These are phyloP conservation scores for Trypanosoma melophagium DNA, from an alignment of 208 protist species.

Conservation along the genomic window DNA sequence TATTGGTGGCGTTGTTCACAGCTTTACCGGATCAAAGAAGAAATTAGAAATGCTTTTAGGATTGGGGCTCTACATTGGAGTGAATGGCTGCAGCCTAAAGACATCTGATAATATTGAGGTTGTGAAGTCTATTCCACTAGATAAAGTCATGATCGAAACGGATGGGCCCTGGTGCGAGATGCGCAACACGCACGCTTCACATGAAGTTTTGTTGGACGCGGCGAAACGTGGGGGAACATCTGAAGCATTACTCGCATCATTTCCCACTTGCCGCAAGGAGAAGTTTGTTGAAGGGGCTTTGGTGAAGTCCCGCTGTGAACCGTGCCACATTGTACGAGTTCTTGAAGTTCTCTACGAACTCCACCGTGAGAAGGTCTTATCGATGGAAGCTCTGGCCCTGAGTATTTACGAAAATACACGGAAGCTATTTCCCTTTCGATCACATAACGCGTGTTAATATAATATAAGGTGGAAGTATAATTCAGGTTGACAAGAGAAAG, in stretches of 20 bases:
- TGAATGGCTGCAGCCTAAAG: constrained; percentile 95
- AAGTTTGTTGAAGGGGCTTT: constrained; percentile 59
- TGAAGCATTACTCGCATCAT: constrained; percentile 37
- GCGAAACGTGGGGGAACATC: constrained; percentile 34
- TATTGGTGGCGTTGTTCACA: constrained; percentile 92
- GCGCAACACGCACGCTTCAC: constrained; percentile 86
- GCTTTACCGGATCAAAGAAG: constrained; percentile 89
- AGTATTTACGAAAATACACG: constrained; percentile 54
- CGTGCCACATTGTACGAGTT: constrained; percentile 60
- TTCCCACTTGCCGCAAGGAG: constrained; percentile 59
- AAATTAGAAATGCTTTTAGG: constrained; percentile 80
- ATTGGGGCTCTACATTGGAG: constrained; percentile 90
- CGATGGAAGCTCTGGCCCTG: constrained; percentile 47
- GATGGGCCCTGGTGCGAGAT: constrained; percentile 95
- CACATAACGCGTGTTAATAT: not conserved
- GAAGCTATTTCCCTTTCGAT: constrained; percentile 57
- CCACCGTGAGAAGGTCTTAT: constrained; percentile 36
- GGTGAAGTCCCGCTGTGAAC: constrained; percentile 75
- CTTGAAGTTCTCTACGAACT: constrained; percentile 74
- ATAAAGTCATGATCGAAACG: constrained; percentile 94
- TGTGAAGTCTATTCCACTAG: constrained; percentile 74
- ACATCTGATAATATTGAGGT: constrained; percentile 88
- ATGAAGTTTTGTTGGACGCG: constrained; percentile 29
- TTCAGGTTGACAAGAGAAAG: not conserved
- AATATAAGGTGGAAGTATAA: not conserved